Percentiles rank a stretch among this genome's conserved stretches.
Conservation (phyloP, 2,329 filamentous ascomycete species). For the Exophiala bonariae region DNA sequence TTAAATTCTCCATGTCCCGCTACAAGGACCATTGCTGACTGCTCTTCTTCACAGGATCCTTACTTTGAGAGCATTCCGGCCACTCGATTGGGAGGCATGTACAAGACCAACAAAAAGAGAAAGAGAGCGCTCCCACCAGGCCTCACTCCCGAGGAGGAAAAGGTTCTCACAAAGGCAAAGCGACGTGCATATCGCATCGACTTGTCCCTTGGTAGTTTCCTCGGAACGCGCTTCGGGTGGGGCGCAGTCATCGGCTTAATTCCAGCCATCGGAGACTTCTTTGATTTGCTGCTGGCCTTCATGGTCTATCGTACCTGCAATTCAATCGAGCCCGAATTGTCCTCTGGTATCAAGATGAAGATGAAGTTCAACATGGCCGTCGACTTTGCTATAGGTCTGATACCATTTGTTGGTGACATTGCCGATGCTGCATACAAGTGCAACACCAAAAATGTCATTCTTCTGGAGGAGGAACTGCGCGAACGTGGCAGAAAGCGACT, state of each 20-base stretch:
- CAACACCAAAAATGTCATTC: conserved; percentile 48
- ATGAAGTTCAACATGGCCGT: conserved; percentile 79
- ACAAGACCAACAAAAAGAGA: conserved; percentile 75
- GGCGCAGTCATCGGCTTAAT: conserved; percentile 80
- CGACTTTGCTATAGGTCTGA: conserved; percentile 49
- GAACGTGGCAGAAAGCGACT: conserved; percentile 39
- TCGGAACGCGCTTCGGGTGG: conserved; percentile 86
- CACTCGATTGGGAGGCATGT: conserved; percentile 50
- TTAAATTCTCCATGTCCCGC: neutral
- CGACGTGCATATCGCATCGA: conserved; percentile 82
- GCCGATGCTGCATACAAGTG: conserved; percentile 49
- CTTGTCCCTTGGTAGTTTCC: conserved; percentile 76
- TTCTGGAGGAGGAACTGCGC: conserved; percentile 46
- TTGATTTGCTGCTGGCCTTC: conserved; percentile 72
- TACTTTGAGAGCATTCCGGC: conserved; percentile 83
- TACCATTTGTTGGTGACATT: conserved; percentile 52
- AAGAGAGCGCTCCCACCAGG: conserved; percentile 83
- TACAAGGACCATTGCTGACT: conserved; percentile 16
- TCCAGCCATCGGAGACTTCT: conserved; percentile 73
- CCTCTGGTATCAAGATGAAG: conserved; percentile 53
- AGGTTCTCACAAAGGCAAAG: conserved; percentile 83
- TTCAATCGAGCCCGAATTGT: conserved; percentile 73
- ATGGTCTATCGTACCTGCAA: conserved; percentile 73
- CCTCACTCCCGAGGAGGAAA: conserved; percentile 77
- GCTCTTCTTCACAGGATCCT: conserved; percentile 65